Evolutionary conservation across 1,139 yeast genomes (phyloP), one percentile per base, ranked within the genome.

Genomic region (Tardiomyces depauwii): DNA sequence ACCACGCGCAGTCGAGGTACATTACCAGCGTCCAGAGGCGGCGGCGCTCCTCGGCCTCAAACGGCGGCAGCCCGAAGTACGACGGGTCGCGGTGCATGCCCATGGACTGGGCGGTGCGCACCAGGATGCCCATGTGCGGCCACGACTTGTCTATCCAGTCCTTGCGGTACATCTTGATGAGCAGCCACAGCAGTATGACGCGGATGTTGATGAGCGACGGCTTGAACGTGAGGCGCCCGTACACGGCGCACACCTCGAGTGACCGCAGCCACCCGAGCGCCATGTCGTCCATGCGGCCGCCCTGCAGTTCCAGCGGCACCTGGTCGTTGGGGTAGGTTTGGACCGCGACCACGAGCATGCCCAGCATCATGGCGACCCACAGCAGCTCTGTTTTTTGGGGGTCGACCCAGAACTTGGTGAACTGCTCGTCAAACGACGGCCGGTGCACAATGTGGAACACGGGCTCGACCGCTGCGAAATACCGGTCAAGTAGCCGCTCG

Each of bases 51-150:
- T 63, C 66, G 2, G 60, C 54, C 42, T 63, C 66, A 46, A 53
- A 63, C 5, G 57, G 53, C 3, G 62, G 50, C 45, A 64, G 49
- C 25, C 52, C 53, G 50, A 63, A 64, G 63, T 64, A 62, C 36
- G 58, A 56, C 5, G 67, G 64, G 47, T 64, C 67, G 25, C 67
- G 53, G 46, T 62, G 66, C 42, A 62, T 49, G n/a, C 66, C 66
- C 65, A 61, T 61, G 2, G 59, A 51, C 46, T 61, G 65, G 2
- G 61, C 58, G 13, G 56, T 52, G 14, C 64, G 54, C 7, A 59
- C 52, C 6, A 58, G 42, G 18, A 54, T 50, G 2, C 66, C 64
- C 45, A 59, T 53, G 2, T 61, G 49, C 9, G 58, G 50, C 63
- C 64, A 61, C 5, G 57, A 49, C 38, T 49, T 51, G 41, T 59